Base-by-base conservation (phyloP, 768 basidiomycete species). In the Boletus eberwhitei region DNA sequence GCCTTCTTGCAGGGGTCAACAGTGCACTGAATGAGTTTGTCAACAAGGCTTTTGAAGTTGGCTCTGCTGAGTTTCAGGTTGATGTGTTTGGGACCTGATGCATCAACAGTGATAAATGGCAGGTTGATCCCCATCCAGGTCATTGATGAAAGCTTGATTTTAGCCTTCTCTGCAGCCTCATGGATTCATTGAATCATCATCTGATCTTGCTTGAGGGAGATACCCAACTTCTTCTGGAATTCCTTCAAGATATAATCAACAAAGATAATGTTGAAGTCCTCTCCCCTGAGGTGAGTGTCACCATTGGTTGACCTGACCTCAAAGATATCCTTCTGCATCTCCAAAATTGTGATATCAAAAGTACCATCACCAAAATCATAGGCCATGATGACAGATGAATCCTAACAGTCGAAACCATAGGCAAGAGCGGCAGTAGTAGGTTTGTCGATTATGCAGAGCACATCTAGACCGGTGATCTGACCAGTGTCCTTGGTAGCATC, bases 281-380 rank as follows among this genome's bases (percentile, higher is more conserved):
- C 97, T 69, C 87, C 87, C 61, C 93, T 97, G 54, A 99, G 84
- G 71, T 99, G 97, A 16, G 97, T 98, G 74, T 99, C 95, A 70
- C 97, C 96, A 68, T 98, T 98, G 51, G 97, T 99, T 1, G 97
- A 98, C 79, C 98, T 99, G 70, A 99, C 97, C 74, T 98, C 97
- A 73, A 98, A 99, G 11, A 99, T 95, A 65, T 96, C 96, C 74
- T 97, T 95, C 74, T 98, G 93, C 93, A 98, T 98, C 77, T 98
- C 95, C 52, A 99, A 79, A 62, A 99, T 95, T 29, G 97, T 98
- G 67, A 99, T 93, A 92, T 98, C 96, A 73, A 98, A 98, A 22
- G 96, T 98, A 52, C 96, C 96, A 64, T 96, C 96, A 62, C 96
- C 96, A 32, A 98, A 81, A 79, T 99, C 97, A 71, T 98, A 99